Evolutionary conservation across 2,329 filamentous ascomycete genomes (phyloP).

Genomic region (Aspergillus fijiensis): DNA sequence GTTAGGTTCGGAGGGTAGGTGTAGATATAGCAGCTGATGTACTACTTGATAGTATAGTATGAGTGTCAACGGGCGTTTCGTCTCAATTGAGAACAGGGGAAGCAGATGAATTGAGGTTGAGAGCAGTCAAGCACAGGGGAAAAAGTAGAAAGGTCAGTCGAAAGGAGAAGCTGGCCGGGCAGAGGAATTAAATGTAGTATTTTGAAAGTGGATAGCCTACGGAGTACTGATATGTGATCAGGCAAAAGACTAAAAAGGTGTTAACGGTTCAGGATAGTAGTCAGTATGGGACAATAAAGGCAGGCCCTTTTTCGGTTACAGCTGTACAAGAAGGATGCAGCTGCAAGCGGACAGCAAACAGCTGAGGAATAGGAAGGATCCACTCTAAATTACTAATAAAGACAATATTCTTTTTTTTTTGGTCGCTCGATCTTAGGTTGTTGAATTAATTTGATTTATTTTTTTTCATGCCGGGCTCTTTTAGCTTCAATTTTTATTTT

Average conservation of each 20-base stretch:
- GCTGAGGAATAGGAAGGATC: constrained; percentile 31
- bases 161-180: constrained; percentile 25
- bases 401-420: constrained; percentile 13
- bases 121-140: constrained; percentile 4
- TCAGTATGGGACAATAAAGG: constrained; percentile 17
- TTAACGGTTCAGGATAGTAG: constrained; percentile 32
- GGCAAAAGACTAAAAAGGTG: constrained; percentile 30
- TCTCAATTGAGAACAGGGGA: constrained; percentile 10
- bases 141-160: constrained; percentile 10
- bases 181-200: constrained; percentile 31
- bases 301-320: constrained; percentile 34
- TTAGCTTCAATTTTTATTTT: constrained; percentile 10
- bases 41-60: background rate
- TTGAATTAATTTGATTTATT: constrained; percentile 11
- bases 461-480: constrained; percentile 14
- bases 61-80: background rate
- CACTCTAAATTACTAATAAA: constrained; percentile 14
- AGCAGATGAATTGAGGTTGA: constrained; percentile 3
- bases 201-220: constrained; percentile 32
- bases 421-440: constrained; percentile 4
- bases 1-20: background rate
- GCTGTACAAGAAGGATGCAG: constrained; percentile 34
- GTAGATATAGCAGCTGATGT: constrained; percentile 5
- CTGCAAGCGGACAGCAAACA: constrained; percentile 39
- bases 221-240: constrained; percentile 30